Evolutionary conservation across 2,329 filamentous ascomycete species (phyloP).

Genomic region (Teratosphaeria viscida): DNA sequence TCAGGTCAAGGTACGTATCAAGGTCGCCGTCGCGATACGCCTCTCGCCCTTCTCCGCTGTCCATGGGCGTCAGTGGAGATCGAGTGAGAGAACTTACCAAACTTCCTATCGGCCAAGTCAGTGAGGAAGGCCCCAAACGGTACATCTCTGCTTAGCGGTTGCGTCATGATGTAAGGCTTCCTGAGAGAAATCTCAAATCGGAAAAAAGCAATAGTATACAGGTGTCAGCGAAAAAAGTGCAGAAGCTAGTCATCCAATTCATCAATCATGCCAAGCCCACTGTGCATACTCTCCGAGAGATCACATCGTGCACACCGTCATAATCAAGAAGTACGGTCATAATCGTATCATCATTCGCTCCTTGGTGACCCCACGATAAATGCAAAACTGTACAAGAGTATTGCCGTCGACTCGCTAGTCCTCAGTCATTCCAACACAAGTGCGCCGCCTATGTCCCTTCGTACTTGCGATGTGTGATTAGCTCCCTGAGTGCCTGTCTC

Average conservation of each 20-base stretch:
- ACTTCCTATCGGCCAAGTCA: too few species aligned
- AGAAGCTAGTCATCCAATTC: neutral
- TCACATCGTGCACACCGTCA: neutral
- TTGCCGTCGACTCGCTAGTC: neutral
- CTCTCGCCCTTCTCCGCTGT: too few species aligned
- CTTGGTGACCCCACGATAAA: neutral
- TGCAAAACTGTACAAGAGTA: neutral
- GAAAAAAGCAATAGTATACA: neutral
- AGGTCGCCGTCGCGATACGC: too few species aligned
- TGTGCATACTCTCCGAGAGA: neutral
- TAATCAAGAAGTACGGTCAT: neutral
- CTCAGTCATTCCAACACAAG: neutral
- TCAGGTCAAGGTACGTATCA: too few species aligned
- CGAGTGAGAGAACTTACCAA: too few species aligned
- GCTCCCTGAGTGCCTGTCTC: conserved; percentile 43
- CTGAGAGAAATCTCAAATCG: too few species aligned
- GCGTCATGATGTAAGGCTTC: too few species aligned
- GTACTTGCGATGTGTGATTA: conserved; percentile 31
- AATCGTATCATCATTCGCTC: neutral
- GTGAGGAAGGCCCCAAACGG: too few species aligned
- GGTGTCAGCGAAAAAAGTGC: neutral
- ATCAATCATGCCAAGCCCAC: neutral
- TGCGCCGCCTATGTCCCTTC: neutral
- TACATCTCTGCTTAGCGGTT: too few species aligned
- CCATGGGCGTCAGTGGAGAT: too few species aligned